Base-by-base conservation (phyloP, 768 basidiomycete species). In the Austroboletus festivus region DNA sequence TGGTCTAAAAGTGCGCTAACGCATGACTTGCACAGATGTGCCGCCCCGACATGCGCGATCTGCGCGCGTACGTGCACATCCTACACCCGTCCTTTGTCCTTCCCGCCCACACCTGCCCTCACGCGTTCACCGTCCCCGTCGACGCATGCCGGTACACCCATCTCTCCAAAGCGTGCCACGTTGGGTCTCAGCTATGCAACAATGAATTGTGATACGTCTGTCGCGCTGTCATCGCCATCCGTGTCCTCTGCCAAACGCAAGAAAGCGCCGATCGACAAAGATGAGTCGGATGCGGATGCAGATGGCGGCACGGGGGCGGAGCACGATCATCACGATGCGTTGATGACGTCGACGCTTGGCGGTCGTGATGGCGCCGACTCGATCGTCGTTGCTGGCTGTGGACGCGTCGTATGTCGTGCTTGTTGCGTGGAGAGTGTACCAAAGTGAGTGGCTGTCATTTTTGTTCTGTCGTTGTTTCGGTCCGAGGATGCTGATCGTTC, bases 11-110 rank as follows among this genome's bases (percentile, higher is more conserved):
- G 10, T 16, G 2, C 34, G 26, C 61, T 62, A 37, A 61, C 31
- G 8, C 28, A 12, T 31, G 1, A 5, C 24, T 34, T 24, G 9
- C 30, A 18, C 31, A 73, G 71, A 41, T 73, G 71, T 43, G 44
- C 61, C 16, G 58, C 65, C 11, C 54, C 64, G 37, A 69, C 61
- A 16, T 73, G 71, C 44, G 54, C 59, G 4, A 61, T 73, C 37
- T 73, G 71, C 42, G 55, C 72, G 15, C 61, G 71, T 12, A 73
- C 63, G 22, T 73, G 71, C 41, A 68, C 67, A 21, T 69, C 63
- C 1, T 66, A 60, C 22, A 64, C 53, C 24, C 56, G 56, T 15
- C 65, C 62, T 2, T 50, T 60, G 12, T 73, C 69, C 28, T 44
- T 60, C 19, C 70, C 71, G 20, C 68, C 71, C 2, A 72, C 71